Evolutionary conservation across 2,329 filamentous ascomycete species (phyloP).

Genomic region (Penicillium paneum): DNA sequence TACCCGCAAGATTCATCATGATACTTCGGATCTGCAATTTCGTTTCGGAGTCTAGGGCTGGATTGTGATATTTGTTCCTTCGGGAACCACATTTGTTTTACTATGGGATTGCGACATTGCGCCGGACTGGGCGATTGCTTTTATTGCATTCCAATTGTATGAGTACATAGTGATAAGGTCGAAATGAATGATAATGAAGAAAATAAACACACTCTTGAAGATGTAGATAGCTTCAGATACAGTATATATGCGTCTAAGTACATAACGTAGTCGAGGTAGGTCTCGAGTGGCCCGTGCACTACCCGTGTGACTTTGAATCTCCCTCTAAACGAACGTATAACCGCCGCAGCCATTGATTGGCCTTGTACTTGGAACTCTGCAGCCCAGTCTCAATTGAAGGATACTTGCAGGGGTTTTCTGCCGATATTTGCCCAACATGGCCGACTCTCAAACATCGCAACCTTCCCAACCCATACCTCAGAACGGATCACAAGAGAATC

Average conservation of each 20-base stretch:
- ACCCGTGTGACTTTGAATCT: slow-evolving; percentile 9
- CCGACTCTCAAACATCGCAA: slow-evolving; percentile 29
- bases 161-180: slow-evolving; percentile 10
- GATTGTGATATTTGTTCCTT: slow-evolving; percentile 12
- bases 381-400: slow-evolving; percentile 15
- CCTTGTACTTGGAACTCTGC: slow-evolving; percentile 2
- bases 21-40: neutral
- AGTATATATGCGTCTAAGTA: neutral
- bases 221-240: neutral
- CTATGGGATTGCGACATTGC: slow-evolving; percentile 5
- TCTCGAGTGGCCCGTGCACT: slow-evolving; percentile 3
- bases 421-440: slow-evolving; percentile 31
- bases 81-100: slow-evolving; percentile 8
- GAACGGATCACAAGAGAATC: slow-evolving; percentile 23
- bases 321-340: slow-evolving; percentile 4
- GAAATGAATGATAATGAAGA: slow-evolving; percentile 3
- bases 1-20: neutral
- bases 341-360: slow-evolving; percentile 7
- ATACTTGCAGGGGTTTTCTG: slow-evolving; percentile 4
- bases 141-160: slow-evolving; percentile 9
- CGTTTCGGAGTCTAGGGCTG: slow-evolving; percentile 10
- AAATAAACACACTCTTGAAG: neutral
- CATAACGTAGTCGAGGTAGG: neutral
- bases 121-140: slow-evolving; percentile 4
- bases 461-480: slow-evolving; percentile 16